phyloP scores from a whole-genome alignment of 257 asterid genomes.

The Solanum ahanhuiri region DNA sequence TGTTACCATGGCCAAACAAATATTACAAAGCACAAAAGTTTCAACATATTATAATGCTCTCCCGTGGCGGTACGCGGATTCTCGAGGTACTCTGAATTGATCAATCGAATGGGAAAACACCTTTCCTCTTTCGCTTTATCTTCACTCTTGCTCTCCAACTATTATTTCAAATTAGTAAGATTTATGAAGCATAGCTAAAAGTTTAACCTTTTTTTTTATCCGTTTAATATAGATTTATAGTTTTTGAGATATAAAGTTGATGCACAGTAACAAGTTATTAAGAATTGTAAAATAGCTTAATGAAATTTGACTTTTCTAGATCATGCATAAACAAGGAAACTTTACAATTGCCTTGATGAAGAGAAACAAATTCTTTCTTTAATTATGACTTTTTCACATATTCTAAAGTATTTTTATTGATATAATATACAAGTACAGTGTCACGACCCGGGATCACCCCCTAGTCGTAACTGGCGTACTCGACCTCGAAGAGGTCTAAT shows the following conservation, averaged over 20 bases:
- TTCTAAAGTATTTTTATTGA: neutral
- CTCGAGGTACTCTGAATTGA: no score
- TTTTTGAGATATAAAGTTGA: neutral
- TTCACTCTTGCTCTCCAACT: neutral
- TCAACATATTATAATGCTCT: neutral
- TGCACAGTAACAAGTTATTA: neutral
- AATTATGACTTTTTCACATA: neutral
- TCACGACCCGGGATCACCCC: no score
- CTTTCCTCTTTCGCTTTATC: no score
- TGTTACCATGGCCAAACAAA: neutral
- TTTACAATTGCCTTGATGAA: neutral
- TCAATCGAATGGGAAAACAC: no score
- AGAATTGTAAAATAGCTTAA: neutral
- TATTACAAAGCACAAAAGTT: neutral
- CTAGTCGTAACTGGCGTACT: no score
- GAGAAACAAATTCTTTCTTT: neutral
- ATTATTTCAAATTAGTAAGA: neutral
- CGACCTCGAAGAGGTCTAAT: no score
- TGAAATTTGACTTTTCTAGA: neutral
- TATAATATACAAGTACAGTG: no score
- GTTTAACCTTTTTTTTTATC: neutral
- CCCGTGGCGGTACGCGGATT: no score
- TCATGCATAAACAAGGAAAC: neutral
- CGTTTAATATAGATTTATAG: neutral
- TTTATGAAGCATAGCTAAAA: neutral